These are phyloP conservation scores for Magnolia officinalis DNA, from an alignment of 164 flowering plant genomes.

Conservation along the genomic window DNA sequence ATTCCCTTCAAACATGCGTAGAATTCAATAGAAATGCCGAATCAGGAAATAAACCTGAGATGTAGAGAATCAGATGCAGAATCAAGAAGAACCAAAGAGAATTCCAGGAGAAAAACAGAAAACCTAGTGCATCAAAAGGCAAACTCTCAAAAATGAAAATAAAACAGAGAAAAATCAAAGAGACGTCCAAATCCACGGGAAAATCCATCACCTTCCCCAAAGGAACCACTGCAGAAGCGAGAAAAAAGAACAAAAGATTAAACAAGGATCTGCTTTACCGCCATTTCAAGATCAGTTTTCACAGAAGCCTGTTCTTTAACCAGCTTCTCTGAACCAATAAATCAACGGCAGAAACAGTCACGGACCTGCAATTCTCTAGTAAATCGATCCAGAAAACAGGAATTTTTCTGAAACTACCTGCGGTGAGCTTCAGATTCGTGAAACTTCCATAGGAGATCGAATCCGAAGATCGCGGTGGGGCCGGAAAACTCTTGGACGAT, in stretches of 20 bases:
- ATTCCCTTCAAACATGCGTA: background rate
- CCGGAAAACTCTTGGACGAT: slow-evolving; percentile 34
- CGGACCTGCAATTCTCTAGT: background rate
- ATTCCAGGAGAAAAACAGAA: background rate
- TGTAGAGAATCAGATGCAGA: background rate
- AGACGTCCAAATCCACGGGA: background rate
- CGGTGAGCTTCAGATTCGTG: slow-evolving; percentile 80
- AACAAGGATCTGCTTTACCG: slow-evolving; percentile 44
- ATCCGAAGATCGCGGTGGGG: slow-evolving; percentile 51
- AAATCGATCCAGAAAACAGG: background rate
- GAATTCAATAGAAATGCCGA: background rate
- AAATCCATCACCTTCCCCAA: background rate
- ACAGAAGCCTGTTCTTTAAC: slow-evolving; percentile 91
- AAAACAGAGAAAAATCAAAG: background rate
- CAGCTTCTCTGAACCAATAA: slow-evolving; percentile 67
- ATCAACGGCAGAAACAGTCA: slow-evolving; percentile 14
- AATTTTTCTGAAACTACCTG: slow-evolving; percentile 41
- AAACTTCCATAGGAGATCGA: slow-evolving; percentile 62
- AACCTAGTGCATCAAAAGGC: background rate
- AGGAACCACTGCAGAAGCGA: background rate
- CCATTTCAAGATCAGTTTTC: slow-evolving; percentile 79
- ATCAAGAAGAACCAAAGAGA: background rate
- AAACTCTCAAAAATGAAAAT: background rate
- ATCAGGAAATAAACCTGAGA: background rate
- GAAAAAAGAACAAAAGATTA: background rate